Evolutionary conservation across 2,329 filamentous ascomycete species (phyloP), one percentile per base, ranked within the genome.

Genomic region (Fusarium continuum): DNA sequence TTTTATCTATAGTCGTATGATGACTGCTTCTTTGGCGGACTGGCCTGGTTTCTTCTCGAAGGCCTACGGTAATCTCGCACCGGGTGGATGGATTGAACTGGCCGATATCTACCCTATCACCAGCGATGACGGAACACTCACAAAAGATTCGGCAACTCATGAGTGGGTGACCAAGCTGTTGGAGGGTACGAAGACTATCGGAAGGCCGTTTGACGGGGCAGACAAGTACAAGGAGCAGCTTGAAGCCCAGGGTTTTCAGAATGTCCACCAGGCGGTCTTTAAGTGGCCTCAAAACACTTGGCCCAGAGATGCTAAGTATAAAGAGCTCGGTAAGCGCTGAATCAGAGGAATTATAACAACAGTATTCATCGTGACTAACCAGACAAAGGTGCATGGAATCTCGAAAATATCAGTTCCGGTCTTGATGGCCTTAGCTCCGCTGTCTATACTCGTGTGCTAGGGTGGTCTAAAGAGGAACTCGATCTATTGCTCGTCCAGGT

Each of bases 221-320:
- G 39, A 53, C 20, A 44, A 61, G 10, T 60, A 65, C 17, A 71
- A 68, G 28, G 41, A 63, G 25, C 76, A 77, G 52, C 74, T 86
- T 40, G 71, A 73, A 14, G 78, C 80, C 6, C 80, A 80, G 0
- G 85, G 85, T 1, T 86, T 86, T 62, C 70, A 74, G 35, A 76
- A 85, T 53, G 77, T 87, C 0, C 69, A 71, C 0, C 78, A 83
- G 58, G 71, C 76, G 3, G 65, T 80, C 6, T 80, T 75, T 67
- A 81, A 80, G 68, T 78, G 82, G 71, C 82, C 82, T 1, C 74
- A 77, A 48, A 82, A 80, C 57, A 70, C 75, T 4, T 85, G 83
- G 82, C 79, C 82, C 0, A 81, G 78, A 46, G 78, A 83, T 26
- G 73, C 73, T 14, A 79, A 78, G 25, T 73, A 82, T 41, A 86